Evolutionary conservation across 768 basidiomycete genomes (phyloP), one percentile per base, ranked within the genome.

Genomic region (Cyathus striatus): DNA sequence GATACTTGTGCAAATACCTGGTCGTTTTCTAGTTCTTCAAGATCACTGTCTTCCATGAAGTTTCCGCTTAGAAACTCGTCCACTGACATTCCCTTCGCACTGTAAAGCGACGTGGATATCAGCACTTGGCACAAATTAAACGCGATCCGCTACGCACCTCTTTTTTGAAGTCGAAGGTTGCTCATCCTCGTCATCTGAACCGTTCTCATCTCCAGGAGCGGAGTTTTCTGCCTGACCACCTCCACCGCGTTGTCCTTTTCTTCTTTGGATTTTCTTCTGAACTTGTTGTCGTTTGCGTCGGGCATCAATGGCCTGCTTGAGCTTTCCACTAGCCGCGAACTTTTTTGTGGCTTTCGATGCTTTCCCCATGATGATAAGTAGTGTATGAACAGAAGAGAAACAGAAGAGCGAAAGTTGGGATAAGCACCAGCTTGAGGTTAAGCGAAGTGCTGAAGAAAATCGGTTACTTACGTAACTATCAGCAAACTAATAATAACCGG

Each of bases 291-390:
- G 79, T 53, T 90, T 88, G 45, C 83, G 78, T n/a, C 94, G 73
- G 4, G 82, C 76, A 53, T 90, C 75, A 40, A 98, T 96, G 16
- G 81, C 79, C 50, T 89, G 86, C 57, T 90, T 90, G 41, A 98
- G 79, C 56, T 86, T 83, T 1, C 94, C 94, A 45, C 87, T 90
- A 3, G 88, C 72, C 6, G 84, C 87, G 52, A 94, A 94, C 66
- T 94, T 92, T 57, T 84, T 82, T 9, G 86, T 86, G 0, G 89
- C 79, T 63, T 94, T 94, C 27, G 78, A 66, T 16, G 81, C 78
- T 52, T 86, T 90, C 9, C 65, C 70, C 72, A 73, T 73, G 34
- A 23, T 39, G 21, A 18, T 38, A 40, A 12, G 16, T 6, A 30
- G 27, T 9, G 27, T 9, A n/a, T n/a, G 9, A 7, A 9, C n/a